A percentile compares a stretch with the other conserved stretches of the same genome.
phyloP scores from a whole-genome alignment of 208 protist species.

The Leishmania amazonensis region DNA sequence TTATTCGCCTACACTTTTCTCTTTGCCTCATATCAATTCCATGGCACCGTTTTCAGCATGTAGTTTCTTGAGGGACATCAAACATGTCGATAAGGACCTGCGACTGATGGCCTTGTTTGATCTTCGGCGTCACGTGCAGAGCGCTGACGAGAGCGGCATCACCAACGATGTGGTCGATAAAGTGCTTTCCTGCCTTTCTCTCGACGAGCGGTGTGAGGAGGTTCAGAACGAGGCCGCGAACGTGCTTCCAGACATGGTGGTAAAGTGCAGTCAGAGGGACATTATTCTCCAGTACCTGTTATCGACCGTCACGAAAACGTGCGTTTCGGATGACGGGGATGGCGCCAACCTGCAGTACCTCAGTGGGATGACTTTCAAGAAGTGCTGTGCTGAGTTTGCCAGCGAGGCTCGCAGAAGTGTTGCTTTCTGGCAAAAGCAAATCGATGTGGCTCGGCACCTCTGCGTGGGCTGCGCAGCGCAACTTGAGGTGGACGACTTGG shows the following conservation, averaged over 20 bases:
- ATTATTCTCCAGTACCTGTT: conserved; percentile 39
- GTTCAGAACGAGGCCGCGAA: conserved; percentile 38
- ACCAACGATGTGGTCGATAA: conserved; percentile 29
- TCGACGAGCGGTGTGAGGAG: conserved; percentile 40
- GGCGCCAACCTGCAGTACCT: conserved; percentile 41
- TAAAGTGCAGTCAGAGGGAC: conserved; percentile 41
- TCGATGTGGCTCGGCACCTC: conserved; percentile 24
- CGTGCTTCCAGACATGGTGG: conserved; percentile 33
- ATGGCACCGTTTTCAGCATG: conserved; percentile 29
- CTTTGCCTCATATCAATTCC: background rate
- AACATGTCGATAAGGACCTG: conserved; percentile 67
- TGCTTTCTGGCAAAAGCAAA: conserved; percentile 44
- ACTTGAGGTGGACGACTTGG: conserved; percentile 3
- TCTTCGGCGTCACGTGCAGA: conserved; percentile 40
- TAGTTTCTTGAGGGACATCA: conserved; percentile 50
- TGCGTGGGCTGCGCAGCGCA: conserved; percentile 14
- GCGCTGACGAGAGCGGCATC: conserved; percentile 8
- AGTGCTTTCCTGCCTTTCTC: conserved; percentile 45
- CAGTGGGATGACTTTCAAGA: conserved; percentile 49
- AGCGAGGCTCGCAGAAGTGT: conserved; percentile 41
- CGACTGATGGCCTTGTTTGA: conserved; percentile 77
- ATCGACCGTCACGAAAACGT: conserved; percentile 15
- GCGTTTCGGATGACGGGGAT: conserved; percentile 20
- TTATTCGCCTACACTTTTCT: background rate
- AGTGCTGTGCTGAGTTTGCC: conserved; percentile 40